A percentile compares a stretch with the other conserved stretches of the same genome.
phyloP scores from a whole-genome alignment of 768 basidiomycete species.

The Psilocybe sp. region DNA sequence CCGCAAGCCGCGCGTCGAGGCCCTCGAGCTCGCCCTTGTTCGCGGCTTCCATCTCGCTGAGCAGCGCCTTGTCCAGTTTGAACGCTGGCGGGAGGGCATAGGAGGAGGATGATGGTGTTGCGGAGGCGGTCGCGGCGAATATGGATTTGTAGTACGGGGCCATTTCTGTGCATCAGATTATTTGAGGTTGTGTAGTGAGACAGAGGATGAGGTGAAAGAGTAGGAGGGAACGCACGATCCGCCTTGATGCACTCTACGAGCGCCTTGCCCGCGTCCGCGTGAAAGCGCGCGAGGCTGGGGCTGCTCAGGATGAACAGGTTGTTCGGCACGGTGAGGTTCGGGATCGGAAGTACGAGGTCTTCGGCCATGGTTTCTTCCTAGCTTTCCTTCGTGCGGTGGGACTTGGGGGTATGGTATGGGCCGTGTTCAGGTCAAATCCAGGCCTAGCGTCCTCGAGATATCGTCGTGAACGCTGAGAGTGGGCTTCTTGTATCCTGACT shows the following conservation, averaged over 20 bases:
- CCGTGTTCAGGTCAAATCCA: too few relatives aligned
- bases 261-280: conserved; percentile 60
- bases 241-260: conserved; percentile 74
- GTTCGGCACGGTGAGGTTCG: conserved; percentile 81
- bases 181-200: too few relatives aligned
- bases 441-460: too few relatives aligned
- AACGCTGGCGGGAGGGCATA: too few relatives aligned
- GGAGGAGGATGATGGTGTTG: conserved; percentile 23
- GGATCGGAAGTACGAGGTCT: conserved; percentile 80
- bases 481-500: too few relatives aligned
- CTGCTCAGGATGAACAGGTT: conserved; percentile 73
- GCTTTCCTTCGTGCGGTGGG: not conserved
- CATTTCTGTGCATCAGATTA: conserved; percentile 62
- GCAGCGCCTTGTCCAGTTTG: conserved; percentile 44
- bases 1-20: conserved; percentile 75
- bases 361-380: conserved; percentile 60
- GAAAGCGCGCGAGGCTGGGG: conserved; percentile 56
- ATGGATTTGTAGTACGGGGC: conserved; percentile 73
- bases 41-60: conserved; percentile 58
- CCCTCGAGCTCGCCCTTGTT: conserved; percentile 72
- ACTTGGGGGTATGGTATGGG: conserved; percentile 13
- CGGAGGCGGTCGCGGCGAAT: conserved; percentile 41
- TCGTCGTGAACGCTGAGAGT: too few relatives aligned
- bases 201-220: too few relatives aligned
- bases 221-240: conserved; percentile 65